These are phyloP conservation scores for Beauveria australis DNA, from an alignment of 2,329 filamentous ascomycete genomes.

Conservation along the genomic window DNA sequence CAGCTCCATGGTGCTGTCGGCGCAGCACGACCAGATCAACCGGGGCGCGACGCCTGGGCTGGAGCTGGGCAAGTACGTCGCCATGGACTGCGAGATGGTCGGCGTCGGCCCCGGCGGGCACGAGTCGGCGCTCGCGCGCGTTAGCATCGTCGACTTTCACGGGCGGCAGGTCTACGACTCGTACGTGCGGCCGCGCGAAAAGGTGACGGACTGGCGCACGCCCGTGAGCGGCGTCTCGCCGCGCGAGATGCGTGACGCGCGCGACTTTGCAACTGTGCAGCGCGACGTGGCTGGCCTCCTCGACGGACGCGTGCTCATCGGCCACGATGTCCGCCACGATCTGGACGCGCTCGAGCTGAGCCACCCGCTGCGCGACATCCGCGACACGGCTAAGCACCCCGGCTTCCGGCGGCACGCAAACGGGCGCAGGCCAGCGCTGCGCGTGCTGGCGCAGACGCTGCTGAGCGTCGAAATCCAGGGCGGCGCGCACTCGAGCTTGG, in stretches of 20 bases:
- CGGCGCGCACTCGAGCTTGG: conserved; percentile 57
- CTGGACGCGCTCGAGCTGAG: conserved; percentile 67
- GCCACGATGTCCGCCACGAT: conserved; percentile 76
- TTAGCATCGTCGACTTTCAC: conserved; percentile 89
- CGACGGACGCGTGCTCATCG: conserved; percentile 64
- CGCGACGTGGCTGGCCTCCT: conserved; percentile 61
- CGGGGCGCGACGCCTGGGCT: conserved; percentile 53
- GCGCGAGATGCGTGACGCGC: conserved; percentile 60
- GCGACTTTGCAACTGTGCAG: conserved; percentile 71
- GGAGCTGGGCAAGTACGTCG: conserved; percentile 80
- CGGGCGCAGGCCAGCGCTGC: conserved; percentile 62
- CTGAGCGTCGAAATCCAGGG: conserved; percentile 55
- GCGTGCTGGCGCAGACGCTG: conserved; percentile 47
- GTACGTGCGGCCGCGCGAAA: conserved; percentile 70
- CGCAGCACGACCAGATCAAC: conserved; percentile 48
- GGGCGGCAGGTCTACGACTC: conserved; percentile 90
- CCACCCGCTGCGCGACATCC: conserved; percentile 68
- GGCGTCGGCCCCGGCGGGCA: conserved; percentile 66
- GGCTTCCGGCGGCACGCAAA: conserved; percentile 62
- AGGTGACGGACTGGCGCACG: conserved; percentile 86
- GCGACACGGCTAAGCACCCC: conserved; percentile 75
- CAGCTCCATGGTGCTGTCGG: conserved; percentile 38
- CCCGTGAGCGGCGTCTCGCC: conserved; percentile 73
- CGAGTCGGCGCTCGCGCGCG: conserved; percentile 72
- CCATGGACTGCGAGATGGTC: conserved; percentile 98